These are phyloP conservation scores for Erythrophleum fordii DNA, from an alignment of 306 rosid species.

Conservation along the genomic window DNA sequence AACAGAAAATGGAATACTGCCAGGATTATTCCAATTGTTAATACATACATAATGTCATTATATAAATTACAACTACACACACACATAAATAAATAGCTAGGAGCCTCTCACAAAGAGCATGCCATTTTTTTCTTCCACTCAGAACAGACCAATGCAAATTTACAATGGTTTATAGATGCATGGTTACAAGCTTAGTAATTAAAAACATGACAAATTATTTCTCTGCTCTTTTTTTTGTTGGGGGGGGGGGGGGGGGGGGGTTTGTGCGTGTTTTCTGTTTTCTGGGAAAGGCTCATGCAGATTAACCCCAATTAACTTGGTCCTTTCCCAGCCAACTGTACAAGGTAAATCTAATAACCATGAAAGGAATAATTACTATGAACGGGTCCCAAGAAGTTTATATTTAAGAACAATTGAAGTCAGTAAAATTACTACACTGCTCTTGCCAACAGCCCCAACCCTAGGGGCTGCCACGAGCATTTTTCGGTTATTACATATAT, in stretches of 20 bases:
- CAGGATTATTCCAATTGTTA: slow-evolving; percentile 31
- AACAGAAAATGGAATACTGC: slow-evolving; percentile 70
- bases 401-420: neutral
- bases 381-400: too few relatives aligned
- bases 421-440: neutral
- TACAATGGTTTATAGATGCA: slow-evolving; percentile 2
- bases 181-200: slow-evolving; percentile 9
- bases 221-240: too few relatives aligned
- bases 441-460: neutral
- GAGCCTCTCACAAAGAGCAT: neutral
- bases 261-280: too few relatives aligned
- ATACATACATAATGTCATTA: slow-evolving; percentile 11
- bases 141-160: slow-evolving; percentile 5
- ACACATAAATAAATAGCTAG: neutral
- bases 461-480: neutral
- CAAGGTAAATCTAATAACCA: too few relatives aligned
- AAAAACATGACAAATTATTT: too few relatives aligned
- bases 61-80: neutral
- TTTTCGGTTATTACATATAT: neutral
- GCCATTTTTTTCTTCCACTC: neutral
- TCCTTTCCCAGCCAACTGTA: too few relatives aligned
- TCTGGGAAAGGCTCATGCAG: too few relatives aligned
- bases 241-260: too few relatives aligned
- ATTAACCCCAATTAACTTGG: too few relatives aligned
- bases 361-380: too few relatives aligned